Percentiles rank a stretch among this genome's conserved stretches.
phyloP scores from a whole-genome alignment of 257 asterid genomes.

The Solanum sitiens region DNA sequence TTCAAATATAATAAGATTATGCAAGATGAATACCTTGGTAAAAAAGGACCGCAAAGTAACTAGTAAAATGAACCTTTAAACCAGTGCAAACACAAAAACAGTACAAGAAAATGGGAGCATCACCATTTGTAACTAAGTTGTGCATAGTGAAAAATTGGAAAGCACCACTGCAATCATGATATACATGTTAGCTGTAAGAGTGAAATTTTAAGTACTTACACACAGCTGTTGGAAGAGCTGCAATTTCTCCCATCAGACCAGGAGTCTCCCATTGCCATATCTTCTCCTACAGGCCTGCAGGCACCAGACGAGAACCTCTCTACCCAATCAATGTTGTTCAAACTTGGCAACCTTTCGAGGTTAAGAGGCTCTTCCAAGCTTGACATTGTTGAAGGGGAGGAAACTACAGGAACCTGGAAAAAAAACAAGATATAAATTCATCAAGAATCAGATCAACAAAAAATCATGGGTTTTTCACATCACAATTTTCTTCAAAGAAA shows the following conservation, averaged over 20 bases:
- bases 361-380: conserved; percentile 94
- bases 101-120: neutral
- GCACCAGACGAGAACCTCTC: conserved; percentile 60
- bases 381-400: conserved; percentile 47
- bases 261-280: conserved; percentile 60
- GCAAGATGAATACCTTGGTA: neutral
- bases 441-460: conserved; percentile 3
- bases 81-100: neutral
- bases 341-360: conserved; percentile 75
- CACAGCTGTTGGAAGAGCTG: conserved; percentile 78
- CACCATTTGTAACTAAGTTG: neutral
- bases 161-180: neutral
- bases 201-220: conserved; percentile 26
- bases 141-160: neutral
- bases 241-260: conserved; percentile 91
- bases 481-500: neutral
- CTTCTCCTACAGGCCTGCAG: conserved; percentile 67
- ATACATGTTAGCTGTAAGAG: neutral
- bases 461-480: neutral
- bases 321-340: conserved; percentile 61
- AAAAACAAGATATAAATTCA: conserved; percentile 3
- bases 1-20: neutral
- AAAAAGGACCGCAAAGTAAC: neutral
- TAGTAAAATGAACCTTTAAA: neutral
- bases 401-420: conserved; percentile 13